phyloP scores from a whole-genome alignment of 495 filamentous ascomycete genomes.

The Melanomma pulvis-pyrius region DNA sequence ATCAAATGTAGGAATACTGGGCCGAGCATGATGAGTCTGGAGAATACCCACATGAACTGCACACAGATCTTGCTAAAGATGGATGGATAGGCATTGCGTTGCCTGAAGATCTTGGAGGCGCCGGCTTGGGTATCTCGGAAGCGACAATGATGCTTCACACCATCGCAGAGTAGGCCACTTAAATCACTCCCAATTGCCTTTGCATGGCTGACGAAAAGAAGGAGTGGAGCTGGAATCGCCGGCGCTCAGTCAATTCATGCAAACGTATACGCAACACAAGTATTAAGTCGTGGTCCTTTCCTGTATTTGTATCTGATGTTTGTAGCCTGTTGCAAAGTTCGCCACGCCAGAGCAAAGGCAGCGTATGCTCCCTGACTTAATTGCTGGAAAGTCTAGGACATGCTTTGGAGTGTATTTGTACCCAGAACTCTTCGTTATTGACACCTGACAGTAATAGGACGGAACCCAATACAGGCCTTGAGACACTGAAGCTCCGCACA shows the following conservation, averaged over 20 bases:
- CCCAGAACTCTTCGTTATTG: not conserved
- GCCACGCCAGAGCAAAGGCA: conserved; percentile 52
- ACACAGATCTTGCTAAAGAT: conserved; percentile 72
- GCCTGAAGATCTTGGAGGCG: conserved; percentile 70
- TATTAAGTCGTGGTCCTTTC: conserved; percentile 2
- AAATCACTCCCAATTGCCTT: not conserved
- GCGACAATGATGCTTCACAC: conserved; percentile 87
- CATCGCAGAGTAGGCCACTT: conserved; percentile 60
- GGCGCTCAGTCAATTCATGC: conserved; percentile 78
- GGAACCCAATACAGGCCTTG: conserved; percentile 71
- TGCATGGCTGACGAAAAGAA: conserved; percentile 16
- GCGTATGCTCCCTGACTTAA: conserved; percentile 67
- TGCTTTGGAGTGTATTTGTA: conserved; percentile 66
- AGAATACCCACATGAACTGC: conserved; percentile 71
- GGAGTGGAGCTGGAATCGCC: conserved; percentile 73
- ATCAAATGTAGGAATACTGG: conserved; percentile 63
- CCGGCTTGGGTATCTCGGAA: conserved; percentile 76
- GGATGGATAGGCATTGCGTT: conserved; percentile 85
- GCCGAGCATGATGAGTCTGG: conserved; percentile 67
- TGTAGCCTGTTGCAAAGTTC: conserved; percentile 66
- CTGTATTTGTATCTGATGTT: not conserved
- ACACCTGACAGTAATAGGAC: conserved; percentile 37
- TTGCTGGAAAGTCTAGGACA: conserved; percentile 66
- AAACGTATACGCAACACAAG: conserved; percentile 75
- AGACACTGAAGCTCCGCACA: conserved; percentile 70